Percentiles rank a stretch among this genome's conserved stretches.
Evolutionary conservation across 2,329 filamentous ascomycete species (phyloP).

Genomic region (Xylariaceae sp.): DNA sequence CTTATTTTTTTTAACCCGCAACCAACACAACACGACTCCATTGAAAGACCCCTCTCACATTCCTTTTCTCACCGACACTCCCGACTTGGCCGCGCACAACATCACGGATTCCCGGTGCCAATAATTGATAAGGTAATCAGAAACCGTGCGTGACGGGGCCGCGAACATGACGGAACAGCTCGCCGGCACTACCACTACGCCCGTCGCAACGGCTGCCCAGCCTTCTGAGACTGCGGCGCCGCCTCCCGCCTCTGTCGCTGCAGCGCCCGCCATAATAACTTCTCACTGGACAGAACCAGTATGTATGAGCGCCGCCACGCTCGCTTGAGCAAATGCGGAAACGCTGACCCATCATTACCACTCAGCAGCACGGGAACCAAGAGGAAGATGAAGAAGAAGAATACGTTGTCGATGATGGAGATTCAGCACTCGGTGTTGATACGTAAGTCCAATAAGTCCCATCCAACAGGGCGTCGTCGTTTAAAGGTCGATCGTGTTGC

Average conservation of each 20-base stretch:
- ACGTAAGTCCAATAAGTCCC: slow-evolving; percentile 32
- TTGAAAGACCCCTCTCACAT: too few relatives aligned
- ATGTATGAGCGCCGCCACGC: slow-evolving; percentile 8
- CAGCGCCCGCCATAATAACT: slow-evolving; percentile 13
- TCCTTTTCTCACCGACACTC: not conserved
- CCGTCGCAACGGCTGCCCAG: slow-evolving; percentile 1
- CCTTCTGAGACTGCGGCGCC: slow-evolving; percentile 9
- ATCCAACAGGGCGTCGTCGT: too few relatives aligned
- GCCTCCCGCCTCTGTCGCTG: slow-evolving; percentile 17
- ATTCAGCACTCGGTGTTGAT: slow-evolving; percentile 39
- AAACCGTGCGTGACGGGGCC: not conserved
- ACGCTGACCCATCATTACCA: slow-evolving; percentile 15
- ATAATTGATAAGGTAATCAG: too few relatives aligned
- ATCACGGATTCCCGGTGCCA: too few relatives aligned
- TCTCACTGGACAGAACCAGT: slow-evolving; percentile 30
- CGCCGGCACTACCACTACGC: not conserved
- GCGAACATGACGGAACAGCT: not conserved
- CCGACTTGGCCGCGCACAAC: too few relatives aligned
- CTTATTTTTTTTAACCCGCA: not conserved
- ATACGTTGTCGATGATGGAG: slow-evolving; percentile 26
- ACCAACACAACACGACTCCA: not conserved
- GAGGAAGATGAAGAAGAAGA: slow-evolving; percentile 29
- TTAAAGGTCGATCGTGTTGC: not conserved
- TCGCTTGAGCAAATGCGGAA: not conserved
- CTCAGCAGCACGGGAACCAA: slow-evolving; percentile 30